Evolutionary conservation across 768 basidiomycete species (phyloP).

Genomic region (Clitopilus passeckerianus): DNA sequence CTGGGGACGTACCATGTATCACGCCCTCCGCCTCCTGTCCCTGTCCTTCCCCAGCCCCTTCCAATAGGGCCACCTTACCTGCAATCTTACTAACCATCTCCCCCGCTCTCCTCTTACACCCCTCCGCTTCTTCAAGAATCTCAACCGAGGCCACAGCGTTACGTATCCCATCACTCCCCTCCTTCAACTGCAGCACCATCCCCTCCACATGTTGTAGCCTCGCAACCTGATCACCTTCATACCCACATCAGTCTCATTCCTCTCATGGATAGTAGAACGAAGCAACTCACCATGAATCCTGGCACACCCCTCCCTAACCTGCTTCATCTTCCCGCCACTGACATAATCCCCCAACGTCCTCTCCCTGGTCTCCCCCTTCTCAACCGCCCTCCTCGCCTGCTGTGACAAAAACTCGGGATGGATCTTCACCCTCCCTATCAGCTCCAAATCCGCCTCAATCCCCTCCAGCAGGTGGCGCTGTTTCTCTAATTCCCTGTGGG

Average conservation of each 20-base stretch:
- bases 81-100: conserved; percentile 55
- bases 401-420: conserved; percentile 75
- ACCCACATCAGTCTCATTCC: neutral
- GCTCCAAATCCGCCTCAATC: conserved; percentile 66
- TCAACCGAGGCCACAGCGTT: conserved; percentile 41
- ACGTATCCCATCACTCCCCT: conserved; percentile 58
- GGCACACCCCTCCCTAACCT: conserved; percentile 69
- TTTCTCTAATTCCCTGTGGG: conserved; percentile 62
- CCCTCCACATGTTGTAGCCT: conserved; percentile 53
- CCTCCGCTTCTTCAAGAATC: conserved; percentile 55
- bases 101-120: conserved; percentile 49
- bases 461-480: conserved; percentile 62
- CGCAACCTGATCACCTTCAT: conserved; percentile 54
- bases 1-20: conserved; percentile 39
- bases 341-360: conserved; percentile 81
- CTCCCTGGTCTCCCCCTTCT: conserved; percentile 54
- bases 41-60: no score
- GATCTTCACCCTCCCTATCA: conserved; percentile 60
- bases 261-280: no score
- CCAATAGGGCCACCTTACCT: conserved; percentile 43
- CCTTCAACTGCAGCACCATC: conserved; percentile 45
- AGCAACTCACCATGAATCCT: conserved; percentile 64
- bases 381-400: conserved; percentile 62
- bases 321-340: conserved; percentile 70
- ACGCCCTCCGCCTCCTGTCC: conserved; percentile 43